phyloP scores from a whole-genome alignment of 441 rosid genomes.

The Populus tomentosa region DNA sequence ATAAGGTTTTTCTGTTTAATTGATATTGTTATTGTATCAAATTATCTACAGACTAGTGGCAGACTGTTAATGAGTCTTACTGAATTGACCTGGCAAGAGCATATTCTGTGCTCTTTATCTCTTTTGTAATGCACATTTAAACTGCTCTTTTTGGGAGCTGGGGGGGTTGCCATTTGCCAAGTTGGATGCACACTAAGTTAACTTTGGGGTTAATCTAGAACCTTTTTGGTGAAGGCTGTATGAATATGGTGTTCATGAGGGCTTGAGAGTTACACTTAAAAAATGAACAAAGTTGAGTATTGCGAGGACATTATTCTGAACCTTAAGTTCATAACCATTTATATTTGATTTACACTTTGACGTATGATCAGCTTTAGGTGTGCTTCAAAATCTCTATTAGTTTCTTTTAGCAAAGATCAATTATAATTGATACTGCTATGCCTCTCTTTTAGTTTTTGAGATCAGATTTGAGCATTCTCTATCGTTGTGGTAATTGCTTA shows the following conservation, averaged over 20 bases:
- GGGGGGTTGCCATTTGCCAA: background rate
- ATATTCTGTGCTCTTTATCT: background rate
- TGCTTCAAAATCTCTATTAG: background rate
- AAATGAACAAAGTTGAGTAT: no score
- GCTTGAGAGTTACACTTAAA: no score
- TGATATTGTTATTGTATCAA: background rate
- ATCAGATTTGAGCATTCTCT: background rate
- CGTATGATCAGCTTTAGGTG: background rate
- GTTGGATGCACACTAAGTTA: background rate
- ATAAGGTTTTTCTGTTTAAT: background rate
- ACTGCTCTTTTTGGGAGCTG: background rate
- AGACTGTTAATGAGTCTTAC: background rate
- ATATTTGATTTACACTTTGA: background rate
- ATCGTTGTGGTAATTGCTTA: background rate
- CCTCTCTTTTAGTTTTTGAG: background rate
- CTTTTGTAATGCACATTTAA: background rate
- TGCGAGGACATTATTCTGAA: no score
- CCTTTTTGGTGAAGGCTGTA: no score
- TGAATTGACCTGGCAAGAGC: background rate
- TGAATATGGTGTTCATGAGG: no score
- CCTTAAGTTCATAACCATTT: background rate
- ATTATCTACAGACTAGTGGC: background rate
- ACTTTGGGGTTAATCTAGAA: no score
- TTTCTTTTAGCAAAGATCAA: background rate
- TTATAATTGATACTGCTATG: background rate